A percentile compares a stretch with the other conserved stretches of the same genome.
Evolutionary conservation across 495 filamentous ascomycete genomes (phyloP).

Genomic region (Melanomma pulvis-pyrius): DNA sequence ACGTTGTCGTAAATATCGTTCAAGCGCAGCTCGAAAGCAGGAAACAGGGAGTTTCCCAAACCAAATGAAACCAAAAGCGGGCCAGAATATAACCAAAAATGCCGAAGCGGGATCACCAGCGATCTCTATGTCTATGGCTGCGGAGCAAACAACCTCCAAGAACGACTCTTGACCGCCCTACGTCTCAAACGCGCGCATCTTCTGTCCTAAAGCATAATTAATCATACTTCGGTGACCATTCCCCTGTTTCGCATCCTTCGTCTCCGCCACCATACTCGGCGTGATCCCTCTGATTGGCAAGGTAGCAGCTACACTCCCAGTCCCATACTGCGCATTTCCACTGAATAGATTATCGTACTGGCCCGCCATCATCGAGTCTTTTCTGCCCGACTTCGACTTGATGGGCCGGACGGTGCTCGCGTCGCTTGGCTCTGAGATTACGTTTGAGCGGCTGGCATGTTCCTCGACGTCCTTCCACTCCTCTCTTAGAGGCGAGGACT

Average conservation of each 20-base stretch:
- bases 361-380: constrained; percentile 20
- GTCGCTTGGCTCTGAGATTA: constrained; percentile 35
- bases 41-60: too few species aligned
- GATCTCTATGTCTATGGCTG: not conserved
- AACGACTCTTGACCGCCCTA: not conserved
- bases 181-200: constrained; percentile 1
- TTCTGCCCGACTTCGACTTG: constrained; percentile 19
- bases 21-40: too few species aligned
- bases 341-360: constrained; percentile 19
- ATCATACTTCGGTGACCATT: constrained; percentile 32
- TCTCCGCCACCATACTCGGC: constrained; percentile 35
- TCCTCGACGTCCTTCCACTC: constrained; percentile 13
- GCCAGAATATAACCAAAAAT: too few species aligned
- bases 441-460: constrained; percentile 10
- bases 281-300: constrained; percentile 40
- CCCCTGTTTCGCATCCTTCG: constrained; percentile 15
- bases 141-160: not conserved
- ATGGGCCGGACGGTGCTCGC: constrained; percentile 36
- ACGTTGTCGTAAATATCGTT: too few species aligned
- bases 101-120: not conserved
- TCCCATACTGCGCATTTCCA: constrained; percentile 10
- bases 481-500: not conserved
- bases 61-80: not conserved
- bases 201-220: constrained; percentile 32
- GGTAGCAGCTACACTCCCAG: constrained; percentile 19